phyloP scores from a whole-genome alignment of 345 rosid species.

The Draba incana region DNA sequence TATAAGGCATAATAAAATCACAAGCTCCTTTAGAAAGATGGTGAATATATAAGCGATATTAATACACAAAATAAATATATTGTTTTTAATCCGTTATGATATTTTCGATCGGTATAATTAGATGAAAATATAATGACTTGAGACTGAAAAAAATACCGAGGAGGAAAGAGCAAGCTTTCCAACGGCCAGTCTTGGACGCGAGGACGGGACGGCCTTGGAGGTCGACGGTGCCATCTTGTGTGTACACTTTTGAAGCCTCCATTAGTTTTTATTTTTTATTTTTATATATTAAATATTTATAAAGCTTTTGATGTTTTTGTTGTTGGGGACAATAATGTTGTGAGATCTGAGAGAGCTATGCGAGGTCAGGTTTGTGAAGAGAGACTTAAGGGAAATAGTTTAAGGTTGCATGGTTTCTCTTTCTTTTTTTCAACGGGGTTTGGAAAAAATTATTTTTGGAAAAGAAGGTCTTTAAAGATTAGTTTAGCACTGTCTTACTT shows the following conservation, averaged over 20 bases:
- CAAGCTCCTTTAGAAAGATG: slow-evolving; percentile 10
- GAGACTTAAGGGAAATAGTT: slow-evolving; percentile 31
- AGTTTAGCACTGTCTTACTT: slow-evolving; percentile 27
- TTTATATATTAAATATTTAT: not conserved
- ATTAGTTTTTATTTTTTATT: slow-evolving; percentile 7
- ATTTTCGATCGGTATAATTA: not conserved
- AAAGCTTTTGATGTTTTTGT: not conserved
- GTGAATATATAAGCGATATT: not conserved
- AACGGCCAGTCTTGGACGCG: slow-evolving; percentile 72
- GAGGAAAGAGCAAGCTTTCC: slow-evolving; percentile 93
- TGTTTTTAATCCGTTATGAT: not conserved
- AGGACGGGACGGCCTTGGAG: slow-evolving; percentile 70
- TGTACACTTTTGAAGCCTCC: slow-evolving; percentile 61
- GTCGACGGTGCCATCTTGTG: slow-evolving; percentile 86
- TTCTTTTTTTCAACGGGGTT: not conserved
- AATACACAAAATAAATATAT: not conserved
- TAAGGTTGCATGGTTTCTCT: slow-evolving; percentile 31
- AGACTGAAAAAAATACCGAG: slow-evolving; percentile 53
- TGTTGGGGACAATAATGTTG: slow-evolving; percentile 9
- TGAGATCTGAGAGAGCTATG: slow-evolving; percentile 14
- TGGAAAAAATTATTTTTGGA: not conserved
- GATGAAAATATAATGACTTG: not conserved
- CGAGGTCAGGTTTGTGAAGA: slow-evolving; percentile 30
- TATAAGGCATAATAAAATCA: no score
- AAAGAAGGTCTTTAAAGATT: slow-evolving; percentile 22